Conservation (phyloP, 768 basidiomycete species). For the Termitomyces sp. region DNA sequence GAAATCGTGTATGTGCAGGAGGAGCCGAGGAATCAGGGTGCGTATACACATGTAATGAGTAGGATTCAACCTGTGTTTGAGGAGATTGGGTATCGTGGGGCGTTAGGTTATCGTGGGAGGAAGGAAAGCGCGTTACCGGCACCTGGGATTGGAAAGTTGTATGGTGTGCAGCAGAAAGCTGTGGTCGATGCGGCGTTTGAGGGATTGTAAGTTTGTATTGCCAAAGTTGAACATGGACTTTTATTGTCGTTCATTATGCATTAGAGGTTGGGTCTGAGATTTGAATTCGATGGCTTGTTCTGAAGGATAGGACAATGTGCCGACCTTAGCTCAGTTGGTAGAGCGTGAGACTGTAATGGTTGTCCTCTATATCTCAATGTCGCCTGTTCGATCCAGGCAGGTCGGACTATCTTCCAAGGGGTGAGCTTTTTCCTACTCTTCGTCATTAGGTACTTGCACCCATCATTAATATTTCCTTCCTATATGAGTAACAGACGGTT, state of each 20-base stretch:
- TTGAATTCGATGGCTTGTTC: too few relatives aligned
- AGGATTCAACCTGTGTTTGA: slow-evolving; percentile 54
- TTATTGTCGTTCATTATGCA: too few relatives aligned
- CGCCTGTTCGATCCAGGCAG: slow-evolving; percentile 11
- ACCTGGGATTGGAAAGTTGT: slow-evolving; percentile 69
- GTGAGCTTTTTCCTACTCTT: background rate
- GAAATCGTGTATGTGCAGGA: slow-evolving; percentile 77
- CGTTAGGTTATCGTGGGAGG: slow-evolving; percentile 61
- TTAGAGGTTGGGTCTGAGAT: too few relatives aligned
- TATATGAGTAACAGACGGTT: too few relatives aligned
- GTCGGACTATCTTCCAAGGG: background rate
- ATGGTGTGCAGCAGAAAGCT: slow-evolving; percentile 59
- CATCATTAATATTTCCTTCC: too few relatives aligned
- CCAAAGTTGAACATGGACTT: too few relatives aligned
- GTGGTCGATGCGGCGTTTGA: slow-evolving; percentile 57
- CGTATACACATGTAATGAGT: slow-evolving; percentile 61
- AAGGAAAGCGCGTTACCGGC: slow-evolving; percentile 72
- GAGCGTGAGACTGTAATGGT: slow-evolving; percentile 12
- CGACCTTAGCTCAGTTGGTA: slow-evolving; percentile 13
- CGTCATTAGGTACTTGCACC: too few relatives aligned
- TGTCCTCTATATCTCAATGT: slow-evolving; percentile 1
- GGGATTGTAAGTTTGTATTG: background rate
- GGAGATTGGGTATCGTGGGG: slow-evolving; percentile 24
- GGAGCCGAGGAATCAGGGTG: slow-evolving; percentile 86
- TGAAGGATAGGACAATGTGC: too few relatives aligned